phyloP scores from a whole-genome alignment of 179 eudicot species.

The Spergularia azorica region DNA sequence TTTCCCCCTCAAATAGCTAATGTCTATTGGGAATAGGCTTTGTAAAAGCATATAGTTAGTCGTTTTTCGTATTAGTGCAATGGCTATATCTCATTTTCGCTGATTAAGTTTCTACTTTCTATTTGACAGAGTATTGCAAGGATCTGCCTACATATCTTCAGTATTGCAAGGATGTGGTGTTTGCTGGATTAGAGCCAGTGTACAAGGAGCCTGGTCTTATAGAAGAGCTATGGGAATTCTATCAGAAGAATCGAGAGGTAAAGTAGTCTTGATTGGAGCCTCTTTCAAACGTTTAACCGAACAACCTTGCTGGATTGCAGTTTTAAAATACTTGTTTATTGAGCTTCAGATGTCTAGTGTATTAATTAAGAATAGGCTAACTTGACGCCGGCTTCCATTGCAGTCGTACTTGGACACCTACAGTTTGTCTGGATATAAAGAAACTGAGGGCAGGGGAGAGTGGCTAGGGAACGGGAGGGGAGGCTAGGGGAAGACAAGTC shows the following conservation, averaged over 20 bases:
- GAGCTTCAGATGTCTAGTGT: too few relatives aligned
- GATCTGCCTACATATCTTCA: constrained; percentile 67
- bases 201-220: constrained; percentile 53
- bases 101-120: constrained; percentile 1
- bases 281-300: not conserved
- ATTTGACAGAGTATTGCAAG: constrained; percentile 50
- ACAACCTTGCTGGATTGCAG: not conserved
- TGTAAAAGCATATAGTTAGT: not conserved
- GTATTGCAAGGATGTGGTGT: constrained; percentile 72
- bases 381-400: too few relatives aligned
- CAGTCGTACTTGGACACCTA: too few relatives aligned
- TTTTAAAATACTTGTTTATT: too few relatives aligned
- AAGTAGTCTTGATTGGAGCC: not conserved
- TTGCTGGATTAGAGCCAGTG: constrained; percentile 61
- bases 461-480: too few relatives aligned
- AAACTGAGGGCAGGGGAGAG: too few relatives aligned
- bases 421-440: too few relatives aligned
- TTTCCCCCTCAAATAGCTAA: not conserved
- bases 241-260: constrained; percentile 59
- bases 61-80: not conserved
- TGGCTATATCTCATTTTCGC: not conserved
- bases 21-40: not conserved
- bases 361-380: too few relatives aligned
- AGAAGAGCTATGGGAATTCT: constrained; percentile 58
- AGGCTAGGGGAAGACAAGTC: too few relatives aligned